A percentile compares a stretch with the other conserved stretches of the same genome.
These are phyloP conservation scores for Clonostachys rhizophaga DNA, from an alignment of 2,329 filamentous ascomycete species.

Conservation along the genomic window DNA sequence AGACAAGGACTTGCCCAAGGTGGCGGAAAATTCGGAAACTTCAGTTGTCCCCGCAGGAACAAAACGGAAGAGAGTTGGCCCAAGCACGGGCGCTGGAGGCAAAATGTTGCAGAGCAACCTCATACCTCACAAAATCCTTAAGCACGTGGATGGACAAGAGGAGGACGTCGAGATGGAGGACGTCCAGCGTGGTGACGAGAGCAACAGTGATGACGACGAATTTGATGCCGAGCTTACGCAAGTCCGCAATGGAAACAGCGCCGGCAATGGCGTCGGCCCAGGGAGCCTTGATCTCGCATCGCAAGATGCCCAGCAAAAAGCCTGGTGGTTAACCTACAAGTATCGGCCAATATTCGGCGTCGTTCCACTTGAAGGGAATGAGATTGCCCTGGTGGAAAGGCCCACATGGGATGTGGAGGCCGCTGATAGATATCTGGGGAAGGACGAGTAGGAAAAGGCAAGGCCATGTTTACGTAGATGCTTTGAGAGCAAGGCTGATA, in stretches of 20 bases:
- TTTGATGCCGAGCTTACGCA: constrained; percentile 23
- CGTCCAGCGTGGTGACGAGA: constrained; percentile 22
- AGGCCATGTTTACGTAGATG: too few relatives aligned
- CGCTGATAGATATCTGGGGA: constrained; percentile 64
- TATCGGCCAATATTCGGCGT: constrained; percentile 89
- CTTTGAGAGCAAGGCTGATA: too few relatives aligned
- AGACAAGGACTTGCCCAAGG: constrained; percentile 56
- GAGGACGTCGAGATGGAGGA: constrained; percentile 32
- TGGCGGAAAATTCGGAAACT: constrained; percentile 16
- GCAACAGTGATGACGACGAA: constrained; percentile 31
- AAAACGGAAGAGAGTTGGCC: constrained; percentile 50
- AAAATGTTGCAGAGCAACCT: constrained; percentile 42
- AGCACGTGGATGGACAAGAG: constrained; percentile 31
- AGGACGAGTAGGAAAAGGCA: constrained; percentile 45
- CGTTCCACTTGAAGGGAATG: constrained; percentile 41
- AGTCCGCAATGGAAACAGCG: constrained; percentile 17
- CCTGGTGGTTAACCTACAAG: constrained; percentile 81
- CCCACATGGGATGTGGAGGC: constrained; percentile 80
- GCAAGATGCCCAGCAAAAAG: constrained; percentile 16
- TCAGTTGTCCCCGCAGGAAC: constrained; percentile 17
- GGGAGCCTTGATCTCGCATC: constrained; percentile 4
- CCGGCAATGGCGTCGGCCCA: constrained; percentile 9
- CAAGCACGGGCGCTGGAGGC: constrained; percentile 46
- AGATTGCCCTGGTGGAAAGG: constrained; percentile 85
- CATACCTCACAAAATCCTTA: constrained; percentile 35